Base-by-base conservation (phyloP, 2,329 filamentous ascomycete genomes). In the Diaporthe sp. region DNA sequence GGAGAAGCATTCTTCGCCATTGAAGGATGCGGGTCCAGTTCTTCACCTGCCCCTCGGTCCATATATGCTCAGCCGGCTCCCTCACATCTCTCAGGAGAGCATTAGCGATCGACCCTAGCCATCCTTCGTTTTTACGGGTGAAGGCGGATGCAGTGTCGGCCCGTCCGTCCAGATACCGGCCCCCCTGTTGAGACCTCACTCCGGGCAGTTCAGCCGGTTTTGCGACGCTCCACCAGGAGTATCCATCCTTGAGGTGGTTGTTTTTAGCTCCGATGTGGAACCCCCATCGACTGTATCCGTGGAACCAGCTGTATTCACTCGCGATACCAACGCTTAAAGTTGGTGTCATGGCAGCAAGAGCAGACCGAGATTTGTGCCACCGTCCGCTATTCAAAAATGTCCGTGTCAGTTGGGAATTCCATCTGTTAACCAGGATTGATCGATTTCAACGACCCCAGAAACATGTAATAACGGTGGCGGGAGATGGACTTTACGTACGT, bases 271-370 rank as follows among this genome's bases (percentile, higher is more conserved):
- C 51, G 49, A 55, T 4, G 7, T 70, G 65, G 65, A 70, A 17
- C 4, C 13, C 34, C 12, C 13, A 51, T 20, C 65, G 65, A 20
- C 15, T 8, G 34, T 55, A 53, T 4, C 49, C 65, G 2, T 28
- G 47, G 8, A 12, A 31, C 65, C 65, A 70, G 65, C 5, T 70
- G 4, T 42, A 42, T 20, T 70, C 65, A 28, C 65, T 70, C 15
- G 65, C 65, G n/a, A 70, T 55, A 2, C n/a, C 31, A 7, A 70
- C 4, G 34, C 22, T 55, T 28, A 70, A 7, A n/a, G 3, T 12
- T 20, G 22, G 28, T 2, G 1, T 1, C 4, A 5, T 4, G 6
- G 7, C 2, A 15, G n/a, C 1, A 13, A 12, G 2, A 12, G 0
- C 12, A 7, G 7, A 20, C 12, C 13, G 22, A 4, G 47, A 7